These are phyloP conservation scores for Parafenestella ontariensis DNA, from an alignment of 2,329 filamentous ascomycete species.

Conservation along the genomic window DNA sequence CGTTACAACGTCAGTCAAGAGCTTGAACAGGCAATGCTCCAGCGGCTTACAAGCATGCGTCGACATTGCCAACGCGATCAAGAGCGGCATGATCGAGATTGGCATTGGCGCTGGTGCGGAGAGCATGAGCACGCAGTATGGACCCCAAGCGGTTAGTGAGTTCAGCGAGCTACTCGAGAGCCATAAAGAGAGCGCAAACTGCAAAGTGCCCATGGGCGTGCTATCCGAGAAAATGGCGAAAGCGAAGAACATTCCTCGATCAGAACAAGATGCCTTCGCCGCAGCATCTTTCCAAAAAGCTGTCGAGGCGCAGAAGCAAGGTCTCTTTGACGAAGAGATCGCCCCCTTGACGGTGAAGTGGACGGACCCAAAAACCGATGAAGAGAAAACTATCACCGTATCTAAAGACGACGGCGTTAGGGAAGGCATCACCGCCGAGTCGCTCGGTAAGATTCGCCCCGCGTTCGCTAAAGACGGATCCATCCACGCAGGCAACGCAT, in stretches of 20 bases:
- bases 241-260: constrained; percentile 75
- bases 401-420: constrained; percentile 87
- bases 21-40: constrained; percentile 92
- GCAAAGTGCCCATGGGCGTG: constrained; percentile 96
- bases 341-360: constrained; percentile 83
- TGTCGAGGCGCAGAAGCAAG: constrained; percentile 78
- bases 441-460: constrained; percentile 86
- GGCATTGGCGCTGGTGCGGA: constrained; percentile 95
- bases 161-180: constrained; percentile 89
- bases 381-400: constrained; percentile 84
- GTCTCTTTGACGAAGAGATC: constrained; percentile 95
- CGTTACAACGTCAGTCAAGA: constrained; percentile 80
- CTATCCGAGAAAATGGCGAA: constrained; percentile 95
- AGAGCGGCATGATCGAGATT: constrained; percentile 89
- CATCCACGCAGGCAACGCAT: constrained; percentile 96
- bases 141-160: constrained; percentile 85
- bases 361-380: constrained; percentile 88
- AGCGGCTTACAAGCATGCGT: constrained; percentile 91
- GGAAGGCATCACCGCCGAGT: constrained; percentile 83
- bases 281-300: constrained; percentile 94
- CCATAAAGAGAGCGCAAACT: constrained; percentile 85
- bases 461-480: constrained; percentile 90
- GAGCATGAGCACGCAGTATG: constrained; percentile 94
- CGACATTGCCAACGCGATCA: constrained; percentile 93
- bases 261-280: constrained; percentile 88